Percentiles rank a stretch among this genome's conserved stretches.
These are phyloP conservation scores for Tilletia indica DNA, from an alignment of 1,284 basidiomycete species.

Conservation along the genomic window DNA sequence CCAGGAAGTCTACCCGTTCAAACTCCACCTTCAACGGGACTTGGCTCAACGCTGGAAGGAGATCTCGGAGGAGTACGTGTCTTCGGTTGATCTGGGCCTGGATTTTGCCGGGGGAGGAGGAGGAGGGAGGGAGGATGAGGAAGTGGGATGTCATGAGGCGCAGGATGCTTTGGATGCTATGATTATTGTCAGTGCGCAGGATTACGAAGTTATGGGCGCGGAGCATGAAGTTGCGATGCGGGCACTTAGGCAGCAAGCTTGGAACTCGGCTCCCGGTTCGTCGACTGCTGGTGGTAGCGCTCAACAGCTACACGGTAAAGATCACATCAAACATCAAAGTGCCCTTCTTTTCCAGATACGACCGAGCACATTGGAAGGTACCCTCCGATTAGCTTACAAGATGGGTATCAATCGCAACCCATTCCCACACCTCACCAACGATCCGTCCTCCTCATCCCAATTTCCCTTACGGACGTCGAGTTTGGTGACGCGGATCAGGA, in stretches of 20 bases:
- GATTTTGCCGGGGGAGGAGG: neutral
- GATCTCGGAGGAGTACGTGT: neutral
- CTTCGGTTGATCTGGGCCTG: neutral
- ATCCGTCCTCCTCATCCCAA: neutral
- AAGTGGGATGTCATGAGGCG: neutral
- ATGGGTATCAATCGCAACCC: slow-evolving; percentile 14
- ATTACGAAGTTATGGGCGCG: neutral
- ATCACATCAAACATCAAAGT: neutral
- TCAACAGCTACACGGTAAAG: neutral
- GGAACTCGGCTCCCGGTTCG: too few relatives aligned
- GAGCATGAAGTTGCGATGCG: neutral
- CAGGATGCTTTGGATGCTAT: neutral
- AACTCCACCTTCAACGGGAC: neutral
- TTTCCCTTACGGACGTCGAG: neutral
- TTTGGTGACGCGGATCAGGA: neutral
- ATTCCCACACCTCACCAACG: neutral
- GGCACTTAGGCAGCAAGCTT: neutral
- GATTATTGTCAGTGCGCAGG: slow-evolving; percentile 5
- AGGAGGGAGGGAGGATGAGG: neutral
- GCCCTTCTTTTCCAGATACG: neutral
- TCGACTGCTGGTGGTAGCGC: neutral
- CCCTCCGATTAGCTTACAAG: neutral
- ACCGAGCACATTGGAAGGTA: neutral
- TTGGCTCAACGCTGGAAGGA: neutral
- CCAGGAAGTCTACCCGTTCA: slow-evolving; percentile 6